Base-by-base conservation (phyloP, 345 rosid species). In the Sisymbrium altissimum region DNA sequence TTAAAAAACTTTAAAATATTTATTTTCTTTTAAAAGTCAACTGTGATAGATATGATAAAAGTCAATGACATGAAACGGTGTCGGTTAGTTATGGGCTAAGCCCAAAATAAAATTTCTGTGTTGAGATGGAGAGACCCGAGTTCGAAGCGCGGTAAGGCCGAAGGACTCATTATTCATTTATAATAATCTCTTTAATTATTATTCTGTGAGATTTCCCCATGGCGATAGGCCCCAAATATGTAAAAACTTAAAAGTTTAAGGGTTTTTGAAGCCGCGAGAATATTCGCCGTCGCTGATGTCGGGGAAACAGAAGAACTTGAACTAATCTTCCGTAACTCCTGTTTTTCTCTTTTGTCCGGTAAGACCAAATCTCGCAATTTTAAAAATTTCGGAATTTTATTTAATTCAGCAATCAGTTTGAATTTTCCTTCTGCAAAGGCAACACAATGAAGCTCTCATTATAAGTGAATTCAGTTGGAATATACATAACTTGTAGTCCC, bases 221-320 rank as follows among this genome's bases (percentile, higher is more conserved):
- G 33, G 9, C 6, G 53, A 41, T 7, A 58, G 11, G 66, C 29
- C 74, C 74, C 58, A 35, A 70, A 45, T 41, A 44, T 32, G 50
- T 46, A 35, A 57, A 70, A 58, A 7, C 48, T 61, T 46, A 7
- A 45, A 45, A 58, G 0, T 50, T 33, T 0, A 19, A 52, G 70
- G 76, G 76, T 64, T 72, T 39, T 72, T 53, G 76, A 53, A 72
- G 54, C 76, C 63, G 63, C 43, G 30, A 60, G 14, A 59, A 62
- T 11, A 61, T 71, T 61, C 44, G 73, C 74, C 74, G 79, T 68
- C 64, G 74, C 69, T 57, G 69, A 68, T 68, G 69, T 52, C 79
- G 64, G 46, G 46, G 46, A 66, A 67, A 67, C 21, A 40, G 46
- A 29, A 13, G 23, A 36, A 39, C 0, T 21, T 67, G 54, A 75